Conservation (phyloP, 139 green algal species). For the Picochlorum sp. region DNA sequence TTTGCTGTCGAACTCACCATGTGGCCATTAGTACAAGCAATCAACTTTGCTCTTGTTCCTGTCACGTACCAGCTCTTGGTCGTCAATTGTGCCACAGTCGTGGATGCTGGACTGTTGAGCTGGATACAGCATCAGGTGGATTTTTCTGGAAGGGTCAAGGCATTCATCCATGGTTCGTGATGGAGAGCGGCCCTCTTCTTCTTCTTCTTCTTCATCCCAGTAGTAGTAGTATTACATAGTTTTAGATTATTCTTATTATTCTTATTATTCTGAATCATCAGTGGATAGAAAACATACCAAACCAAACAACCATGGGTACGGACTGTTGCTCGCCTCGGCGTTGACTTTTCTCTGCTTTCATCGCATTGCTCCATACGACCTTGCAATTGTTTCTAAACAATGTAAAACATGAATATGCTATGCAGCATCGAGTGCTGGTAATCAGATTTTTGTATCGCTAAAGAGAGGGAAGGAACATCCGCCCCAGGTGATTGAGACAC, state of each 20-base stretch:
- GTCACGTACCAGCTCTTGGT: conserved; percentile 26
- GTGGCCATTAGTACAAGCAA: conserved; percentile 24
- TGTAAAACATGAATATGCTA: not conserved
- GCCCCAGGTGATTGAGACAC: conserved; percentile 42
- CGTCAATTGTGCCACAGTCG: conserved; percentile 21
- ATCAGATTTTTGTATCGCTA: conserved; percentile 48
- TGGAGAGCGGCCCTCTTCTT: too few relatives aligned
- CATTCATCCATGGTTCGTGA: too few relatives aligned
- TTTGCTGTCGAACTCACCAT: conserved; percentile 19
- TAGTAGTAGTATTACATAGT: too few relatives aligned
- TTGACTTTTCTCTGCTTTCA: too few relatives aligned
- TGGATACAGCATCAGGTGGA: conserved; percentile 2
- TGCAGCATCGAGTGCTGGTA: conserved; percentile 29
- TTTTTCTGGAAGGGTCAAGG: not conserved
- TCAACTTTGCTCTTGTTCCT: conserved; percentile 28
- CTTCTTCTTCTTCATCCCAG: too few relatives aligned
- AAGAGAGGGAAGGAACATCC: conserved; percentile 45
- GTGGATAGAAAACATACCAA: too few relatives aligned
- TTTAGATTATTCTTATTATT: too few relatives aligned
- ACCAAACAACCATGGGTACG: too few relatives aligned
- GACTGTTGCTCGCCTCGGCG: too few relatives aligned
- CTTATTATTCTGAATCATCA: too few relatives aligned
- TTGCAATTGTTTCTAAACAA: too few relatives aligned
- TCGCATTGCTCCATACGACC: too few relatives aligned
- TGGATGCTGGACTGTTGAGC: conserved; percentile 14